Conservation (phyloP, 2,329 filamentous ascomycete genomes). For the Keithomyces neogunnii region DNA sequence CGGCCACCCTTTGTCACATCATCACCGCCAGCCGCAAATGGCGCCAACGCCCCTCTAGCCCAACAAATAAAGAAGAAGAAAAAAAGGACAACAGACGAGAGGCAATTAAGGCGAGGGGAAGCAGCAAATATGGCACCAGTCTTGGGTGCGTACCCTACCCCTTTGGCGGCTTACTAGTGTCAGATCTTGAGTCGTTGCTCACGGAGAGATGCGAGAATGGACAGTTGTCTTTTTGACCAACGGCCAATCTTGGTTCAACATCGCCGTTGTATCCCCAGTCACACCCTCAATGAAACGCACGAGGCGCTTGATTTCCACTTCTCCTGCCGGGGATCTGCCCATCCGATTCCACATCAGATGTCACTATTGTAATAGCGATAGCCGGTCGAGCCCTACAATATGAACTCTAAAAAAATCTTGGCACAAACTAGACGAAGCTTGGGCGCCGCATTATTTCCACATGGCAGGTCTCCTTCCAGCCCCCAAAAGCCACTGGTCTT, state of each 20-base stretch:
- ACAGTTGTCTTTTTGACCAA: not conserved
- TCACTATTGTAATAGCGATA: slow-evolving; percentile 4
- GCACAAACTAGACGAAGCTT: not conserved
- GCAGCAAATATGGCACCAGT: not conserved
- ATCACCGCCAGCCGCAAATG: not conserved
- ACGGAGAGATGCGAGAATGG: not conserved
- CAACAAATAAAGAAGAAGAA: not conserved
- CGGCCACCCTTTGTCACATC: not conserved
- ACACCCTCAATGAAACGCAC: not conserved
- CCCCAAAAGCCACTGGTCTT: not conserved
- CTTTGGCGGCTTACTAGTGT: not conserved
- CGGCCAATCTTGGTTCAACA: not conserved
- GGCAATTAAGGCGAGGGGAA: not conserved
- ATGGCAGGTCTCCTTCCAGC: not conserved
- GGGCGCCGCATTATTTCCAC: not conserved
- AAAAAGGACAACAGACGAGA: too few relatives aligned
- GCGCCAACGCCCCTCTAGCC: not conserved
- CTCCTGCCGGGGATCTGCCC: slow-evolving; percentile 3
- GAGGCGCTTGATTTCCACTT: slow-evolving; percentile 2
- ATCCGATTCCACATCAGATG: slow-evolving; percentile 3
- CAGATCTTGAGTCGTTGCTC: not conserved
- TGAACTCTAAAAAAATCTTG: not conserved
- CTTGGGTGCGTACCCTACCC: not conserved
- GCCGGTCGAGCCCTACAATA: not conserved
- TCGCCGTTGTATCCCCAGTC: not conserved